Conservation (phyloP, 2,329 filamentous ascomycete species). For the Monilinia polystroma region DNA sequence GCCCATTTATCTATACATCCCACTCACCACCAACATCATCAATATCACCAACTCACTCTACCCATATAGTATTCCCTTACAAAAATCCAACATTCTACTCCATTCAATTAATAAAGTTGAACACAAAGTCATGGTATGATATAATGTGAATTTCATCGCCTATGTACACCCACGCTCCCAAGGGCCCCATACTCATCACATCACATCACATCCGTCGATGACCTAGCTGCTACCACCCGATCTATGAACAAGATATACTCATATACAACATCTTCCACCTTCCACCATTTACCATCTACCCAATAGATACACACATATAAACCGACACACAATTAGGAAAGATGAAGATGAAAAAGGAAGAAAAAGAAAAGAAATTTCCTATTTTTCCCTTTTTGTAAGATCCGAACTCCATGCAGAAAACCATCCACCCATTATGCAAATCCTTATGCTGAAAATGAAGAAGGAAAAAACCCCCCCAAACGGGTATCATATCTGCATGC, state of each 20-base stretch:
- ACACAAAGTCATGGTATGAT: too few relatives aligned
- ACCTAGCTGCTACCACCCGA: too few relatives aligned
- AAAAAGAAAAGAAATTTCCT: neutral
- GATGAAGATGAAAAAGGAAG: neutral
- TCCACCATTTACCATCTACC: neutral
- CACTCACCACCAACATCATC: too few relatives aligned
- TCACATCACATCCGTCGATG: too few relatives aligned
- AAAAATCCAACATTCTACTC: too few relatives aligned
- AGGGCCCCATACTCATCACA: too few relatives aligned
- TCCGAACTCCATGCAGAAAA: neutral
- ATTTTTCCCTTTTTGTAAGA: neutral
- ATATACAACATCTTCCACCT: neutral
- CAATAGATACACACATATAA: neutral
- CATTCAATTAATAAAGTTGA: too few relatives aligned
- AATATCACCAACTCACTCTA: too few relatives aligned
- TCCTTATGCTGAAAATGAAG: neutral
- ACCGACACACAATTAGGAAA: neutral
- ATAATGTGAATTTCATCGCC: too few relatives aligned
- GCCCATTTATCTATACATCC: too few relatives aligned
- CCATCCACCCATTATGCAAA: neutral
- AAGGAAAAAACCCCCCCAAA: neutral
- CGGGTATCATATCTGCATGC: constrained; percentile 9
- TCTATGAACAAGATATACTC: neutral
- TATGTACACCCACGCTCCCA: too few relatives aligned
- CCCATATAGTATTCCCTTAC: too few relatives aligned